Conservation (phyloP, 148 eudicot species). For the Cornus florida region DNA sequence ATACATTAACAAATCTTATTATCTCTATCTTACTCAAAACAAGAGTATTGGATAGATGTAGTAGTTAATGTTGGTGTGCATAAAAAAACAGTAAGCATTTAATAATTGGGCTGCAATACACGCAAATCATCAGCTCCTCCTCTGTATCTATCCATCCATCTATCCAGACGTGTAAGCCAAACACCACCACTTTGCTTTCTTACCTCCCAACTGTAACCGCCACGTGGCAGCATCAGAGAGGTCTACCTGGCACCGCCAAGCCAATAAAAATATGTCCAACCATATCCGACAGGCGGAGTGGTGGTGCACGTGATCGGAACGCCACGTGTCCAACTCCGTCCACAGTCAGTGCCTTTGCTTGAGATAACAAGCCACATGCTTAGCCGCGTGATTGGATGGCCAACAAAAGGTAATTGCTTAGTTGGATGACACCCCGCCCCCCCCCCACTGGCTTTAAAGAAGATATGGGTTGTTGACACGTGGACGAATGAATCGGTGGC, state of each 20-base stretch:
- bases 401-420: not conserved
- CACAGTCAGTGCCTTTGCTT: not conserved
- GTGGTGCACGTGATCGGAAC: not conserved
- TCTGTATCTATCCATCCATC: not conserved
- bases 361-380: not conserved
- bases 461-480: not conserved
- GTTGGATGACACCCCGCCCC: not conserved
- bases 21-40: no score
- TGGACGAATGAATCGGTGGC: not conserved
- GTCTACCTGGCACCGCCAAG: constrained; percentile 9
- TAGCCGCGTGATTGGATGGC: not conserved
- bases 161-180: constrained; percentile 25
- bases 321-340: not conserved
- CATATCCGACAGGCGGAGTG: not conserved
- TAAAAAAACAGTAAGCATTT: no score
- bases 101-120: not conserved
- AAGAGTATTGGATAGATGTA: no score
- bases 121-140: not conserved
- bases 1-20: no score
- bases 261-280: not conserved
- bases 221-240: constrained; percentile 23
- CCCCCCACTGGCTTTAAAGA: not conserved
- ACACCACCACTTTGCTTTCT: constrained; percentile 10
- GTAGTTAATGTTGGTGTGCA: no score
- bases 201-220: not conserved